Evolutionary conservation across 805 yeast species (phyloP).

Genomic region (Pichia rugopelliculosa): DNA sequence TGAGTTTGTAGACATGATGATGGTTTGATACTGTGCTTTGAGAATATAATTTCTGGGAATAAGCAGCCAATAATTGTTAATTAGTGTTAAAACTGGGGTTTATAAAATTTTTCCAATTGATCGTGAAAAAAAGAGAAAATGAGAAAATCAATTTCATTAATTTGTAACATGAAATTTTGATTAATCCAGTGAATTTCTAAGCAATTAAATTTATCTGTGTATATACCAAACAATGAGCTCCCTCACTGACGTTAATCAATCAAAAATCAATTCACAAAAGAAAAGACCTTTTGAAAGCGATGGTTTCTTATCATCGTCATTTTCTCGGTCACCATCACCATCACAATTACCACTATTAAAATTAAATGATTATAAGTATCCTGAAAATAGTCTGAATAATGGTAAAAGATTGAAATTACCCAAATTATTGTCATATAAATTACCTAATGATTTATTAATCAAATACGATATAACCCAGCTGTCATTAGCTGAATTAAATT

Average conservation of each 20-base stretch:
- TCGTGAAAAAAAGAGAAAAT: too few relatives aligned
- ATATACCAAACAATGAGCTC: background rate
- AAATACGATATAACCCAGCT: conserved; percentile 15
- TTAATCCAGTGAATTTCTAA: too few relatives aligned
- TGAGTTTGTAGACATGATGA: conserved; percentile 61
- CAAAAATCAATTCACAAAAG: background rate
- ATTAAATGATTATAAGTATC: background rate
- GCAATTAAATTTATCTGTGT: too few relatives aligned
- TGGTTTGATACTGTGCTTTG: background rate
- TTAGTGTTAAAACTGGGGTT: background rate
- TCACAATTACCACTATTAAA: background rate
- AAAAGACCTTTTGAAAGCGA: background rate
- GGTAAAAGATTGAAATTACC: conserved; percentile 14
- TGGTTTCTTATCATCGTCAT: background rate
- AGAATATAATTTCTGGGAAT: background rate
- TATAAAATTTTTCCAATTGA: background rate
- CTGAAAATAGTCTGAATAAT: background rate
- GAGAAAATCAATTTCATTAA: too few relatives aligned
- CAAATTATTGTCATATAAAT: conserved; percentile 12
- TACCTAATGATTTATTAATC: conserved; percentile 14
- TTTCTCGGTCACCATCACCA: too few relatives aligned
- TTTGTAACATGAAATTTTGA: too few relatives aligned
- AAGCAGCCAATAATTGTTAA: background rate
- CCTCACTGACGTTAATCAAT: background rate
- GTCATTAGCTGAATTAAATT: conserved; percentile 12